Base-by-base conservation (phyloP, 345 rosid genomes). In the Eucalyptus lansdowneana region DNA sequence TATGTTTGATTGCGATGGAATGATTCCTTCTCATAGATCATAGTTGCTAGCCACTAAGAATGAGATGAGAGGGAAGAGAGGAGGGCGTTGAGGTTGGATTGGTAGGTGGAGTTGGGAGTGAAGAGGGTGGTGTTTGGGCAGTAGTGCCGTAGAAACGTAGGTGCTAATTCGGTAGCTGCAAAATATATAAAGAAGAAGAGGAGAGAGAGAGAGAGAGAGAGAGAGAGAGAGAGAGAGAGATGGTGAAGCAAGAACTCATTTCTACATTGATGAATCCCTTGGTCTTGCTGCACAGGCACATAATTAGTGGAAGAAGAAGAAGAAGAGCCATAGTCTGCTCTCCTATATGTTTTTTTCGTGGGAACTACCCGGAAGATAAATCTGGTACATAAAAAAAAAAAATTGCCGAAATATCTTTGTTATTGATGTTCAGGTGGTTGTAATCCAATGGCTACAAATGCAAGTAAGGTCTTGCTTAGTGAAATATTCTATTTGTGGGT, bases 91-190 rank as follows among this genome's bases (percentile, higher is more conserved):
- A 91, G 90, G 89, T 88, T 91, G 14, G 7, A 45, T 47, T 87
- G 88, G 86, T 89, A 93, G 16, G 90, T 9, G 50, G 91, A 87
- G 58, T 90, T 88, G 24, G n/a, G 44, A 93, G 89, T 4, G 90
- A 88, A 90, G 37, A 21, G 69, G 80, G 86, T 50, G 29, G 62
- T 14, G 90, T 90, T 91, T 5, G 86, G 12, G 58, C 91, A 91
- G 50, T 11, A 4, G 19, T 42, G 29, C 15, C 9, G 24, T 53
- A 53, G 56, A 53, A 53, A 53, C 9, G 44, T 86, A 3, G 91
- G 89, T 44, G 24, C 49, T 10, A 14, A 58, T 69, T 87, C 88
- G 72, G 42, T 19, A 25, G 16, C 17, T 11, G 45, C 34, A 42
- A 90, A 54, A 45, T 60, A 29, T 62, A 67, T 9, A 14, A 60